Percentiles rank a stretch among this genome's conserved stretches.
Conservation (phyloP, 1,284 basidiomycete species). For the Macrocystidia cucumis region DNA sequence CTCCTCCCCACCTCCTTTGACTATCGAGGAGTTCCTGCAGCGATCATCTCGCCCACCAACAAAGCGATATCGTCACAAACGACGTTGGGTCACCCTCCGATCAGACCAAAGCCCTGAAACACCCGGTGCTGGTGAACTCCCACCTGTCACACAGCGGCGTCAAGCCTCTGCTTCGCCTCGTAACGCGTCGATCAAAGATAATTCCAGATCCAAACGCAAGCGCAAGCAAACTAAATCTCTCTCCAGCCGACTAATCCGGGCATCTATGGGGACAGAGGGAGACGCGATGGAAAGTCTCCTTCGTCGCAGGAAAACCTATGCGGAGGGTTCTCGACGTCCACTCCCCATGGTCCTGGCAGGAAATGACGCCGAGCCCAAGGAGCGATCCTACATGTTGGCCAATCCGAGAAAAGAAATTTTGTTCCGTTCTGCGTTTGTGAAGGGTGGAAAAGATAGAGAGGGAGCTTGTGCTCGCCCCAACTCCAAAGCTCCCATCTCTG, state of each 20-base stretch:
- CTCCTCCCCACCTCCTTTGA: not conserved
- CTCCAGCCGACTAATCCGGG: not conserved
- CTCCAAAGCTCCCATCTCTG: not conserved
- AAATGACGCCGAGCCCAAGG: not conserved
- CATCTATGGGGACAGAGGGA: not conserved
- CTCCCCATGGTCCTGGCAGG: not conserved
- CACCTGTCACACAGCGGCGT: not conserved
- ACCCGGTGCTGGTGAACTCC: not conserved
- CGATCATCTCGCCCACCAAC: not conserved
- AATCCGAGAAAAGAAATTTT: conserved; percentile 1
- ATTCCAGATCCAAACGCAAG: not conserved
- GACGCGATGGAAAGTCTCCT: not conserved
- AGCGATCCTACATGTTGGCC: not conserved
- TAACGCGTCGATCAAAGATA: not conserved
- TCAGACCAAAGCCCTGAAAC: not conserved
- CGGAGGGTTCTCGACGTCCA: not conserved
- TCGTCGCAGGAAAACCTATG: too few relatives aligned
- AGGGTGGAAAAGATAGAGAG: not conserved
- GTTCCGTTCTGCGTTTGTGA: conserved; percentile 1
- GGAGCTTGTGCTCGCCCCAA: not conserved
- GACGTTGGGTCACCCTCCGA: not conserved
- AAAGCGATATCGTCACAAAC: not conserved
- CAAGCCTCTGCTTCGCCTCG: not conserved
- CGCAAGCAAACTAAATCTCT: not conserved
- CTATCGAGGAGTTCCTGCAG: conserved; percentile 4